These are phyloP conservation scores for Fusarium austroafricanum DNA, from an alignment of 2,329 filamentous ascomycete species.

Conservation along the genomic window DNA sequence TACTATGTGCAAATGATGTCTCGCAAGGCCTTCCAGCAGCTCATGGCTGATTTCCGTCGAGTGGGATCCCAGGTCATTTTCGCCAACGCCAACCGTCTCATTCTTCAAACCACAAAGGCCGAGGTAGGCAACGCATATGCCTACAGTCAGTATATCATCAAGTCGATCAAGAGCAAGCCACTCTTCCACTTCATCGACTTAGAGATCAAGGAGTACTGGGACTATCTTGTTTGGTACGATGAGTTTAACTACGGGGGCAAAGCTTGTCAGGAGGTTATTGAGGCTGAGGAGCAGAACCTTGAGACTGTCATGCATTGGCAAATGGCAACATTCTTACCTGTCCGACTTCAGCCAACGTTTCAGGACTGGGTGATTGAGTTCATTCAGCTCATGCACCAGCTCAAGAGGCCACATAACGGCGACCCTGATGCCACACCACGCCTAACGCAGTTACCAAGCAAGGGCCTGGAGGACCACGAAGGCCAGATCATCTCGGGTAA, in stretches of 20 bases:
- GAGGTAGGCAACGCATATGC: constrained; percentile 97
- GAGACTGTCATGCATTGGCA: constrained; percentile 99
- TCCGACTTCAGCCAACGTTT: constrained; percentile 83
- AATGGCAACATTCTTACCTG: constrained; percentile 87
- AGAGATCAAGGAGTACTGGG: constrained; percentile 99
- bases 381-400: constrained; percentile 89
- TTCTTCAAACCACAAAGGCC: constrained; percentile 95
- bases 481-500: constrained; percentile 79
- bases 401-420: constrained; percentile 75
- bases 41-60: constrained; percentile 95
- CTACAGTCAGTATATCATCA: constrained; percentile 97
- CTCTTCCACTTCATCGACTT: constrained; percentile 98
- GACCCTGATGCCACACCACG: constrained; percentile 64
- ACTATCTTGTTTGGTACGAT: constrained; percentile 98
- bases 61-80: constrained; percentile 98
- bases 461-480: constrained; percentile 69
- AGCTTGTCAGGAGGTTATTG: constrained; percentile 84
- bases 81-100: constrained; percentile 86
- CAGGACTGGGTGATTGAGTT: constrained; percentile 95
- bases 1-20: constrained; percentile 99
- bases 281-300: constrained; percentile 77
- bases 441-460: constrained; percentile 69
- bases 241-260: constrained; percentile 99
- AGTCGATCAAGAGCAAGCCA: constrained; percentile 94
- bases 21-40: constrained; percentile 93